Evolutionary conservation across 192 early-diverging fungal species (phyloP).

Genomic region (Chytriomyces sp.): DNA sequence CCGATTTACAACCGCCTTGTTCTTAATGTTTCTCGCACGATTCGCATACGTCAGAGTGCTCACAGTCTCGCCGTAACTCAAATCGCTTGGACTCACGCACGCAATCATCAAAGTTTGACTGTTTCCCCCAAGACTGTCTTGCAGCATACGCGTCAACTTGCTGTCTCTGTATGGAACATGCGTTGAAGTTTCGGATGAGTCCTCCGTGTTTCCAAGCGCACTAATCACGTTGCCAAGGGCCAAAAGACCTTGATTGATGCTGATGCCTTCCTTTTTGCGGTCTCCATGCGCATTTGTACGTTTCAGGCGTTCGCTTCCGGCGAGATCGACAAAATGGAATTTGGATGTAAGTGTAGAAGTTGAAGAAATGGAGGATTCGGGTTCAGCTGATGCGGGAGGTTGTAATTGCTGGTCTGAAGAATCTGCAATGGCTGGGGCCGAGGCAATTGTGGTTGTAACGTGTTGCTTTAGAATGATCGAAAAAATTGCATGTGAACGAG

Average conservation of each 20-base stretch:
- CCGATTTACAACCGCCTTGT: slow-evolving; percentile 82
- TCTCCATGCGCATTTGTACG: slow-evolving; percentile 92
- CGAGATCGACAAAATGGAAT: slow-evolving; percentile 99
- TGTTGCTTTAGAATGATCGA: slow-evolving; percentile 83
- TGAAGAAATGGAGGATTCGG: background rate
- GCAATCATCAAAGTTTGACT: slow-evolving; percentile 93
- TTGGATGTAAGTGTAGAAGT: slow-evolving; percentile 71
- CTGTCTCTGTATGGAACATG: slow-evolving; percentile 97
- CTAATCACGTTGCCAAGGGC: slow-evolving; percentile 98
- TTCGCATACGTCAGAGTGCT: slow-evolving; percentile 97
- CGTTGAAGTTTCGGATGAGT: slow-evolving; percentile 45
- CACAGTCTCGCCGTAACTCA: slow-evolving; percentile 86
- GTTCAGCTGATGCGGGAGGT: slow-evolving; percentile 4
- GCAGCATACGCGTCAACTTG: slow-evolving; percentile 94
- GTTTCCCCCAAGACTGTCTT: slow-evolving; percentile 95
- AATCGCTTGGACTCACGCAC: slow-evolving; percentile 86
- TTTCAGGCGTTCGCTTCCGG: slow-evolving; percentile 94
- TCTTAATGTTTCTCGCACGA: slow-evolving; percentile 94
- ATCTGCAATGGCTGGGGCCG: background rate
- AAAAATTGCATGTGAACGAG: slow-evolving; percentile 93
- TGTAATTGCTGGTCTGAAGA: background rate
- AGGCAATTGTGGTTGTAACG: slow-evolving; percentile 1
- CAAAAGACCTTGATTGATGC: slow-evolving; percentile 93
- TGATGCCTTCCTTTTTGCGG: slow-evolving; percentile 93
- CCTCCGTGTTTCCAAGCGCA: slow-evolving; percentile 60